phyloP scores from a whole-genome alignment of 345 rosid genomes.

The Noccaea bulbosa region DNA sequence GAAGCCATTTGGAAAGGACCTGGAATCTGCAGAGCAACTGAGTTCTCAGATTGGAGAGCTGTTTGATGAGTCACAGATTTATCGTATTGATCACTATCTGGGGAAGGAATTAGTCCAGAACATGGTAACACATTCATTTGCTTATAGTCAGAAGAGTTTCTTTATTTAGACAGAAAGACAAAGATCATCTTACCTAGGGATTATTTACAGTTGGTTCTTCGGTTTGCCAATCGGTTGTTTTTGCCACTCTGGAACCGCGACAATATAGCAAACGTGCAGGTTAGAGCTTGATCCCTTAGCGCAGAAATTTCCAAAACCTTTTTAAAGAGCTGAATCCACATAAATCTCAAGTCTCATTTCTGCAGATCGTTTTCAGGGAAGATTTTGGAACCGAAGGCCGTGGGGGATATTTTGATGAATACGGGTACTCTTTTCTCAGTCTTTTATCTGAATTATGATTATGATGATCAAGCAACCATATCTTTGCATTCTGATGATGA shows the following conservation, averaged over 20 bases:
- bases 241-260: constrained; percentile 99
- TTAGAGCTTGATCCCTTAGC: constrained; percentile 39
- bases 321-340: constrained; percentile 13
- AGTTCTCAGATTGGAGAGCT: constrained; percentile 86
- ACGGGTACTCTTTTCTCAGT: constrained; percentile 62
- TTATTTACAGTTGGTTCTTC: constrained; percentile 80
- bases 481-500: constrained; percentile 39
- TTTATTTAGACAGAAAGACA: constrained; percentile 16
- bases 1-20: constrained; percentile 94
- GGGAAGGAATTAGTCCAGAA: constrained; percentile 99
- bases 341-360: neutral
- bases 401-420: constrained; percentile 98
- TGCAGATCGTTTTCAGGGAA: constrained; percentile 96
- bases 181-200: constrained; percentile 36
- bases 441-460: constrained; percentile 22
- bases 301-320: neutral
- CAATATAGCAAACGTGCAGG: constrained; percentile 97
- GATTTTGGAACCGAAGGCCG: constrained; percentile 99
- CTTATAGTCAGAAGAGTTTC: constrained; percentile 15
- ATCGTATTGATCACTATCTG: constrained; percentile 93
- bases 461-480: neutral
- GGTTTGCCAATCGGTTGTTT: constrained; percentile 94
- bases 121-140: constrained; percentile 58
- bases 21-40: constrained; percentile 82
- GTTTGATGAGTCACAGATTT: constrained; percentile 91